Conservation (phyloP, 805 yeast genomes). For the Lachancea quebecensis region DNA sequence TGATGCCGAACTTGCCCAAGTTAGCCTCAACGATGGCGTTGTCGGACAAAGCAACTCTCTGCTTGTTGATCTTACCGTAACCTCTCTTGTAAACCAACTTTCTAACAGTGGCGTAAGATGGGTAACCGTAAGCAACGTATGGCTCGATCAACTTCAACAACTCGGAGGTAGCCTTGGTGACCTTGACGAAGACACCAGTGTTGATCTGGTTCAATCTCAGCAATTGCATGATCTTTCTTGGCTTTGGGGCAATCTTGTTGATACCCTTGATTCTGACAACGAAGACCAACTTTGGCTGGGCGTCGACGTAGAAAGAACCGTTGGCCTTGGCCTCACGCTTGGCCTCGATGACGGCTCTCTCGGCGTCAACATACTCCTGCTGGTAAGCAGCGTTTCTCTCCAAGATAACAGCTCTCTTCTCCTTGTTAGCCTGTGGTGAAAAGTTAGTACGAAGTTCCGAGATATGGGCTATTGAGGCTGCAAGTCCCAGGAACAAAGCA, state of each 20-base stretch:
- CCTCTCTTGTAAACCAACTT: conserved; percentile 96
- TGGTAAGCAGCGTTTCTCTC: conserved; percentile 96
- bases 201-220: conserved; percentile 90
- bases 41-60: conserved; percentile 85
- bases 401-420: conserved; percentile 64
- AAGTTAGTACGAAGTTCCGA: conserved; percentile 10
- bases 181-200: conserved; percentile 91
- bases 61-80: conserved; percentile 94
- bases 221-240: conserved; percentile 96
- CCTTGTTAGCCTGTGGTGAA: conserved; percentile 39
- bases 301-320: conserved; percentile 91
- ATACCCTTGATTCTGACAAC: conserved; percentile 99
- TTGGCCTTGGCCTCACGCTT: conserved; percentile 91
- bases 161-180: conserved; percentile 93
- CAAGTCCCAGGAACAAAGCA: background rate
- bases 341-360: conserved; percentile 78
- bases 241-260: conserved; percentile 97
- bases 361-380: conserved; percentile 88
- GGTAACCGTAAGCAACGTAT: conserved; percentile 97
- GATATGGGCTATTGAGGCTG: background rate
- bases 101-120: conserved; percentile 85
- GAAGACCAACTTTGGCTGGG: conserved; percentile 90
- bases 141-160: conserved; percentile 91
- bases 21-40: conserved; percentile 81
- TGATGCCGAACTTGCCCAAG: conserved; percentile 89